phyloP scores from a whole-genome alignment of 257 asterid species.

The Handroanthus guayacan region DNA sequence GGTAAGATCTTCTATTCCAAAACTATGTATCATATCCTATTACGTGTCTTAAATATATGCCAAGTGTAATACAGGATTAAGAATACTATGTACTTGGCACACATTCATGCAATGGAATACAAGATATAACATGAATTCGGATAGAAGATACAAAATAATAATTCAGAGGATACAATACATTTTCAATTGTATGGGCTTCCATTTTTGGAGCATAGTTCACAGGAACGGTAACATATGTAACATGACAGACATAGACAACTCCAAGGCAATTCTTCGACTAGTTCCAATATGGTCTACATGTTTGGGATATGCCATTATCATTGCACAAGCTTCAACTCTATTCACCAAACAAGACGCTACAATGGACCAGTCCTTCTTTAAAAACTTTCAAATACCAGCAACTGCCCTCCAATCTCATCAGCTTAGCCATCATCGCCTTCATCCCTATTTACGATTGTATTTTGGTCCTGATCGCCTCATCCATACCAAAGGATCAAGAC shows the following conservation, averaged over 20 bases:
- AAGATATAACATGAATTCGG: no score
- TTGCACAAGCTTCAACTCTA: slow-evolving; percentile 44
- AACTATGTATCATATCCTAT: no score
- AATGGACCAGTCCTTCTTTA: slow-evolving; percentile 33
- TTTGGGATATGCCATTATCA: slow-evolving; percentile 38
- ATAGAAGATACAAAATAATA: no score
- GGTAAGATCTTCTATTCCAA: no score
- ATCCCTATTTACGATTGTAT: slow-evolving; percentile 50
- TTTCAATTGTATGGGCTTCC: no score
- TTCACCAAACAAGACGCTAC: slow-evolving; percentile 46
- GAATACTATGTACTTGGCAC: no score
- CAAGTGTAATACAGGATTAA: no score
- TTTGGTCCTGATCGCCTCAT: slow-evolving; percentile 46
- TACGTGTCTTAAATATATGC: no score
- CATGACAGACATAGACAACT: not conserved
- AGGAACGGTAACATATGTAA: no score
- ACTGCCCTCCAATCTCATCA: slow-evolving; percentile 42
- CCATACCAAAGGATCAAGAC: slow-evolving; percentile 45
- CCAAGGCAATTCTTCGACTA: slow-evolving; percentile 38
- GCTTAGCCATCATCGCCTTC: slow-evolving; percentile 36
- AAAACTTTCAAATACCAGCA: slow-evolving; percentile 37
- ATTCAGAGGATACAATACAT: no score
- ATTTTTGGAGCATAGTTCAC: no score
- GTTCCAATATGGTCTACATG: slow-evolving; percentile 43
- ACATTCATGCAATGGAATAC: no score